Evolutionary conservation across 345 rosid species (phyloP).

Genomic region (Eucalyptus shirleyi): DNA sequence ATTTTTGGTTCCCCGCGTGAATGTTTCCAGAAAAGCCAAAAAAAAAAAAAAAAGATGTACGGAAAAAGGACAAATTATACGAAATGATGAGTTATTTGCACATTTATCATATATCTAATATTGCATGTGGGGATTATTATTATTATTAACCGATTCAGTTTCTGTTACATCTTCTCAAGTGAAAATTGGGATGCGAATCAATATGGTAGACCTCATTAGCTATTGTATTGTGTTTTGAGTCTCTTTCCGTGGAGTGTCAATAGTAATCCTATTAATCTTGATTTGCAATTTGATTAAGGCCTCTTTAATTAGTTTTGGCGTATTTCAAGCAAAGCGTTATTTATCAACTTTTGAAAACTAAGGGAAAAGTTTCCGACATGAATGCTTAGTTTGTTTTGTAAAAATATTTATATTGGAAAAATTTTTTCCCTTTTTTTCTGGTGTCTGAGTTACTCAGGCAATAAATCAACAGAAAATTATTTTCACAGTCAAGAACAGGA

Average conservation of each 20-base stretch:
- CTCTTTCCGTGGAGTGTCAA: neutral
- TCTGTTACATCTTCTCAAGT: neutral
- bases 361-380: neutral
- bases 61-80: neutral
- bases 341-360: neutral
- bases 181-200: neutral
- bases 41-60: neutral
- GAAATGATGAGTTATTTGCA: neutral
- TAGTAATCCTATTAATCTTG: neutral
- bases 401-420: neutral
- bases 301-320: neutral
- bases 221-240: neutral
- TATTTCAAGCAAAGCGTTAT: neutral
- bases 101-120: neutral
- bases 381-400: neutral
- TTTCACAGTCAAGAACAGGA: neutral
- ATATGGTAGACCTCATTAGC: neutral
- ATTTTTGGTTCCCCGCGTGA: neutral
- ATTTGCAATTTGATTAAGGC: neutral
- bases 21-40: neutral
- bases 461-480: neutral
- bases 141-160: neutral
- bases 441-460: neutral
- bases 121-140: neutral
- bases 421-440: fast-evolving